A percentile compares a stretch with the other conserved stretches of the same genome.
phyloP scores from a whole-genome alignment of 306 rosid species.

The Quercus rubra region DNA sequence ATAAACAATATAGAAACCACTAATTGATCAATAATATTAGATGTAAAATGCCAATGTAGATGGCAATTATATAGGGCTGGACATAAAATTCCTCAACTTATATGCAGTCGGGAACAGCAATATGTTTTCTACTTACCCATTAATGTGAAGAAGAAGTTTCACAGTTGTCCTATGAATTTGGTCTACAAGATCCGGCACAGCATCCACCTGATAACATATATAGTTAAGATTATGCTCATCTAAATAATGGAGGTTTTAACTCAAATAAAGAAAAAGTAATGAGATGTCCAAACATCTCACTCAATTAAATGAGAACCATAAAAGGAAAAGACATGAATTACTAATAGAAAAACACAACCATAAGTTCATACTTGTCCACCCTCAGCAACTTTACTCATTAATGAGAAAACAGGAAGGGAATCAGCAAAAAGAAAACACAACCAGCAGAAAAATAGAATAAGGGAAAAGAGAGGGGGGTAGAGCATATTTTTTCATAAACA shows the following conservation, averaged over 20 bases:
- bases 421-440: neutral
- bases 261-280: neutral
- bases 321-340: neutral
- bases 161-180: slow-evolving; percentile 85
- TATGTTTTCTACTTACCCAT: slow-evolving; percentile 60
- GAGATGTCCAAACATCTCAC: slow-evolving; percentile 4
- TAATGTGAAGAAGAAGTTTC: slow-evolving; percentile 74
- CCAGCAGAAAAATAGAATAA: neutral
- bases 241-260: neutral
- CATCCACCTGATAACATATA: slow-evolving; percentile 73
- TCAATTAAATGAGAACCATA: slow-evolving; percentile 13
- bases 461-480: neutral
- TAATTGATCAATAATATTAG: neutral
- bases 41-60: neutral
- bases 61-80: neutral
- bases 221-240: slow-evolving; percentile 26
- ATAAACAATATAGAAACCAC: neutral
- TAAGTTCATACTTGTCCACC: slow-evolving; percentile 11
- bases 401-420: neutral
- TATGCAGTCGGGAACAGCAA: neutral
- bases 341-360: neutral
- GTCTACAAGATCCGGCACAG: slow-evolving; percentile 86
- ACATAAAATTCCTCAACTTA: neutral
- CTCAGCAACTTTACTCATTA: neutral
- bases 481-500: neutral